Base-by-base conservation (phyloP, 768 basidiomycete genomes). In the Lactarius indigo region DNA sequence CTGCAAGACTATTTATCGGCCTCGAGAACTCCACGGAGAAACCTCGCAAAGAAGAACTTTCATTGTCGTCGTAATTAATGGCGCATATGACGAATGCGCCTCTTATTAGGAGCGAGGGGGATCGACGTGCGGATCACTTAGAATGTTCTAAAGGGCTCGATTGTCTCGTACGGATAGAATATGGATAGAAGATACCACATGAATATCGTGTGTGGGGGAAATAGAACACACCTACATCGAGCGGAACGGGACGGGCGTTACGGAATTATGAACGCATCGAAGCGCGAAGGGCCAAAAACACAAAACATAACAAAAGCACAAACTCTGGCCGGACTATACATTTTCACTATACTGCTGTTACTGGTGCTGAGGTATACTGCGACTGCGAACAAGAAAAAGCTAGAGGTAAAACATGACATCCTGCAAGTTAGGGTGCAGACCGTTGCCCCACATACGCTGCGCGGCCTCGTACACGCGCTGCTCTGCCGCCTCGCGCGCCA, bases 341-440 rank as follows among this genome's bases (percentile, higher is more conserved):
- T 18, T 5, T 5, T 39, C 5, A 39, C 37, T 18, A 6, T 41
- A 18, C 41, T 18, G 17, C 5, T 41, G 41, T 17, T 41, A 41
- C 47, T 47, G 42, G 8, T 23, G 44, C 44, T n/a, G 41, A 41
- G 17, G 41, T 12, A 3, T n/a, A n/a, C 20, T 35, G 47, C 10
- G n/a, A 50, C 44, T 23, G 12, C n/a, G 47, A 26, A 50, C 12
- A 7, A 44, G 28, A 42, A 26, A 47, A 26, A 23, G 31, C 79
- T 71, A 91, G 63, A 91, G 87, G 71, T 90, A 91, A 72, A 91
- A 91, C 89, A 91, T 91, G n/a, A 77, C 82, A 6, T 84, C 82
- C 69, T 79, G 79, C 75, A 90, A 74, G 71, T 86, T 82, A 12
- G 73, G 54, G 72, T 91, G 87, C 17, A 87, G 73, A 2, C 77